Evolutionary conservation across 2,329 filamentous ascomycete genomes (phyloP), one percentile per base, ranked within the genome.

Genomic region (Harringtonia lauricola): DNA sequence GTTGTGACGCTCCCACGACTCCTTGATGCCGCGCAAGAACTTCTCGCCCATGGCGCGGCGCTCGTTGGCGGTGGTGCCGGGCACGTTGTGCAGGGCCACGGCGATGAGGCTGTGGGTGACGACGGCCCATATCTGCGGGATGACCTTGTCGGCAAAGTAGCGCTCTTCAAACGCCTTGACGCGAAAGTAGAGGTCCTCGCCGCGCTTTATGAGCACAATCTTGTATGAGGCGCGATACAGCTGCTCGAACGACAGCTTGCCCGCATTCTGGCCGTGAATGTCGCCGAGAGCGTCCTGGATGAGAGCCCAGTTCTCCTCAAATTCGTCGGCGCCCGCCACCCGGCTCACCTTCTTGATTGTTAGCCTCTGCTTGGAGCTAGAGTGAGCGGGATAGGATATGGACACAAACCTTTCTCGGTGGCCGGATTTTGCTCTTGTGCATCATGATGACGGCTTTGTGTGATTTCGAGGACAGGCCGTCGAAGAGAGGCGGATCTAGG

Each of bases 161-260:
- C 78, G 66, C 54, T 81, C 74, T 62, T 96, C 90, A 44, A 95
- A 87, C 2, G 79, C 66, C 54, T 82, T 83, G 39, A 96, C 88
- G 10, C 76, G 72, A 6, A 83, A 74, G 62, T 96, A 96, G 2
- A 98, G 72, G 12, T 81, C 69, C 29, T 84, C 78, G 22, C 89
- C 89, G 53, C 88, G 83, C 65, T 90, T 94, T 63, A 83, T 85
- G 30, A 95, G 67, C 1, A 96, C 90, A 18, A 96, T 86, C 60
- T 92, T 90, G 65, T 98, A 98, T 6, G 87, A 86, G 43, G 85
- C 85, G 46, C 92, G 83, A 64, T 98, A 98, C 1, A 98, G 76
- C 56, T 94, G 84, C 62, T 98, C 92, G 66, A 95, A 98, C 1
- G 89, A 95, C 3, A 98, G 76, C 15, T 75, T 73, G 10, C 88